Evolutionary conservation across 306 rosid species (phyloP), one percentile per base, ranked within the genome.

Genomic region (Prosopis cineraria): DNA sequence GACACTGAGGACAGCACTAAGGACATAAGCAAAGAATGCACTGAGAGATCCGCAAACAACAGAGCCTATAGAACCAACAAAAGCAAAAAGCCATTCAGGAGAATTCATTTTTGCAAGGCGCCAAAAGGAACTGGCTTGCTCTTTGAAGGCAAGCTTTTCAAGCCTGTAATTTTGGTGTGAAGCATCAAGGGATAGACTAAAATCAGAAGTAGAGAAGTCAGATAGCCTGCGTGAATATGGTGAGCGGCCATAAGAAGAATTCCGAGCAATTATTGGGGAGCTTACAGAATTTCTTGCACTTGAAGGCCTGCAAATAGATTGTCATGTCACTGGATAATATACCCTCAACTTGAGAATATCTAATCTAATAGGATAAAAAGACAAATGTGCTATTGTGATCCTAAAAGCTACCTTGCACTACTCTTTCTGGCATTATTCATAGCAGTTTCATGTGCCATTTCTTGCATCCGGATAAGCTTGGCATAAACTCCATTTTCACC

Each of bases 261-360:
- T 93, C 17, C 98, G 81, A 11, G 98, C 82, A 72, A 91, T 91
- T 78, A 93, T 93, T n/a, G 98, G 98, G 8, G 98, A 93, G 91
- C 98, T 93, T 29, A 93, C 98, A 13, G 98, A 93, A 90, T 93
- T 93, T 72, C 98, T 89, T 25, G 98, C 98, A 85, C 96, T 93
- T 47, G 98, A 93, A 70, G 98, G 97, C 86, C 98, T 93, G 85
- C 37, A 84, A 83, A 78, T 44, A 39, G 48, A 84, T 36, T 44
- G 30, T 53, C 50, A 56, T 31, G 40, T 43, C 48, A 73, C 70
- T 48, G 41, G 37, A 60, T 10, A 14, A 69, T 52, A 10, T 33
- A 53, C 41, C 11, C 33, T 76, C 33, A 27, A 20, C 55, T 63
- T 20, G 59, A 52, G 37, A 73, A 19, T 10, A 39, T 19, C 59